A percentile compares a stretch with the other conserved stretches of the same genome.
Evolutionary conservation across 176 grass and related monocot genomes (phyloP).

Genomic region (Olyra latifolia): DNA sequence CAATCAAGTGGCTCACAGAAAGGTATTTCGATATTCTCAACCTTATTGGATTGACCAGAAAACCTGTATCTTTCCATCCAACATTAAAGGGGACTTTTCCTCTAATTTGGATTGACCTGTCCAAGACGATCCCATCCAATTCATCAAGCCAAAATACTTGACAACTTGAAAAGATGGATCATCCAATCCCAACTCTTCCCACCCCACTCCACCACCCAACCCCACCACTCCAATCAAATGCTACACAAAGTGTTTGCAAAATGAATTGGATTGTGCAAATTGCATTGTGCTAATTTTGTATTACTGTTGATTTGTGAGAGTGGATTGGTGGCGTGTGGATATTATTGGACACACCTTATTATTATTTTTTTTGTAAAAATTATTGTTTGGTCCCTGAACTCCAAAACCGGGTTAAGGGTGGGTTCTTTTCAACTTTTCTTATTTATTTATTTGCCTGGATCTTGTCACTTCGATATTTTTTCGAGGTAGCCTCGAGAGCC

Average conservation of each 20-base stretch:
- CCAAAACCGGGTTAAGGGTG: no score
- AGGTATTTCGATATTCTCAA: slow-evolving; percentile 28
- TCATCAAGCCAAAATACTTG: not conserved
- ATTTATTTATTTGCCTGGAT: no score
- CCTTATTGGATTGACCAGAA: not conserved
- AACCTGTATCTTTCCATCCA: no score
- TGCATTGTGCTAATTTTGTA: not conserved
- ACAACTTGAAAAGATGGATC: not conserved
- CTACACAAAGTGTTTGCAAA: no score
- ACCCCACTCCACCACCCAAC: no score
- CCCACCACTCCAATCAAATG: no score
- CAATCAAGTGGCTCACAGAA: slow-evolving; percentile 48
- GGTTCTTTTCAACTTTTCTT: no score
- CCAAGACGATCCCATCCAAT: not conserved
- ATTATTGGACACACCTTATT: not conserved
- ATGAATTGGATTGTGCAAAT: not conserved
- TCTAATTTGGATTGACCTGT: not conserved
- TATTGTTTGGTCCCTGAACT: no score
- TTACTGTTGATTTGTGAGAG: not conserved
- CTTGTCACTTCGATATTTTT: no score
- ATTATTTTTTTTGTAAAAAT: no score
- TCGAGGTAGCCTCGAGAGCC: no score
- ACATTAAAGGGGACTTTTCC: not conserved
- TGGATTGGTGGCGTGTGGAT: not conserved
- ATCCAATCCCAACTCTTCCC: no score